Evolutionary conservation across 306 rosid species (phyloP), one percentile per base, ranked within the genome.

Genomic region (Prunus mira): DNA sequence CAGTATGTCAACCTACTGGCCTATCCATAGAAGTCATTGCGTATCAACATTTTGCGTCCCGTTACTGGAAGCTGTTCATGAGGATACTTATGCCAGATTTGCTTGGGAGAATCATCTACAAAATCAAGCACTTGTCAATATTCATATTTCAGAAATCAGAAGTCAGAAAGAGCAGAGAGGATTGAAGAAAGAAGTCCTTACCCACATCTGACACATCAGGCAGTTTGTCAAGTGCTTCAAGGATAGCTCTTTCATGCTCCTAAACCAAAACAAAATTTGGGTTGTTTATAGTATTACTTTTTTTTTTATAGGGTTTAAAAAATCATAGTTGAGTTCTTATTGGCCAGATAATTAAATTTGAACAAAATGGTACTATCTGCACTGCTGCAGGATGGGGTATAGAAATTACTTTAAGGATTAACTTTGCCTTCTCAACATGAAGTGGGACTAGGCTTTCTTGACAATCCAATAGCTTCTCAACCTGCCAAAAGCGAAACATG

Each of bases 191-290:
- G 2, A 63, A 63, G 45, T 6, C 67, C 67, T 30, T 3, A 63
- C 67, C 45, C 22, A 28, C n/a, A 17, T 30, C 45, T 62, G 43
- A 62, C 45, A 62, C 65, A 32, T 20, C 30, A 55, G 65, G 65
- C 52, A 71, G 51, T 22, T 32, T 20, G 7, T 24, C 65, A 32
- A 71, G 65, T 71, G 75, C 75, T 13, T 71, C 52, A 56, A 71
- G 20, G 51, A 71, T 54, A 55, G 19, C 65, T 5, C 75, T 32
- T 34, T 71, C 75, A 2, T 34, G 75, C 30, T 55, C 65, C 67
- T 63, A 30, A 17, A 63, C 45, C 67, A 30, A 63, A 63, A 14
- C 30, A 63, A 15, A 27, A 0, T 24, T 60, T 12, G 43, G 43
- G 7, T 25, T 6, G 15, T 13, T 62, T 15, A 62, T 62, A 15